Percentiles rank a stretch among this genome's conserved stretches.
Evolutionary conservation across 2,329 filamentous ascomycete genomes (phyloP).

Genomic region (Pezicula rhizophila): DNA sequence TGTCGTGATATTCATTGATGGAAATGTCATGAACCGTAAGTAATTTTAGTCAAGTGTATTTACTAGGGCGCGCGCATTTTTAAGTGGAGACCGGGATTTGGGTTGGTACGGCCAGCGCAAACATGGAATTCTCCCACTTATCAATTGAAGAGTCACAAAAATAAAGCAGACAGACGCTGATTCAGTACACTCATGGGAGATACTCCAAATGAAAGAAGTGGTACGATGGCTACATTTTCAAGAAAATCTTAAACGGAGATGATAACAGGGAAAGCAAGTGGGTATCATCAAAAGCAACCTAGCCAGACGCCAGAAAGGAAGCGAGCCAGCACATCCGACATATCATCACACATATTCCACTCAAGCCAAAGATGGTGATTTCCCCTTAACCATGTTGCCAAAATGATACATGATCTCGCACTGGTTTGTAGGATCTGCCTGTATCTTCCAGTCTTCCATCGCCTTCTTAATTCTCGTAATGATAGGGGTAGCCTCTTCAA

Average conservation of each 20-base stretch:
- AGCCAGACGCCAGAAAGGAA: constrained; percentile 10
- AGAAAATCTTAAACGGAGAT: too few relatives aligned
- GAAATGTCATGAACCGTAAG: background rate
- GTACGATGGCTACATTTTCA: too few relatives aligned
- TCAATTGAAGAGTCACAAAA: too few relatives aligned
- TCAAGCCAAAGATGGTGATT: background rate
- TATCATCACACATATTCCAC: background rate
- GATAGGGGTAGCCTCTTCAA: constrained; percentile 4
- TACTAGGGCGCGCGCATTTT: background rate
- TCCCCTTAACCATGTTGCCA: constrained; percentile 7
- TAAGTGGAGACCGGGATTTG: too few relatives aligned
- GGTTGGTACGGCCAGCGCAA: too few relatives aligned
- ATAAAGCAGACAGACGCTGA: too few relatives aligned
- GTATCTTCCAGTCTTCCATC: constrained; percentile 15
- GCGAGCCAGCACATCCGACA: background rate
- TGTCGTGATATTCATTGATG: background rate
- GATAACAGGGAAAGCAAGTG: constrained; percentile 14
- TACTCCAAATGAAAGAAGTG: too few relatives aligned
- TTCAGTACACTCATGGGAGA: too few relatives aligned
- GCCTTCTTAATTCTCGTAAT: constrained; percentile 8
- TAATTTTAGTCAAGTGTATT: background rate
- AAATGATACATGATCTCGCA: constrained; percentile 16
- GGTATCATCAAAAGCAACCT: constrained; percentile 19
- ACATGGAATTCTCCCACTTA: too few relatives aligned
- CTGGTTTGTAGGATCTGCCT: constrained; percentile 1